These are phyloP conservation scores for Castanea crenata DNA, from an alignment of 306 rosid genomes.

Conservation along the genomic window DNA sequence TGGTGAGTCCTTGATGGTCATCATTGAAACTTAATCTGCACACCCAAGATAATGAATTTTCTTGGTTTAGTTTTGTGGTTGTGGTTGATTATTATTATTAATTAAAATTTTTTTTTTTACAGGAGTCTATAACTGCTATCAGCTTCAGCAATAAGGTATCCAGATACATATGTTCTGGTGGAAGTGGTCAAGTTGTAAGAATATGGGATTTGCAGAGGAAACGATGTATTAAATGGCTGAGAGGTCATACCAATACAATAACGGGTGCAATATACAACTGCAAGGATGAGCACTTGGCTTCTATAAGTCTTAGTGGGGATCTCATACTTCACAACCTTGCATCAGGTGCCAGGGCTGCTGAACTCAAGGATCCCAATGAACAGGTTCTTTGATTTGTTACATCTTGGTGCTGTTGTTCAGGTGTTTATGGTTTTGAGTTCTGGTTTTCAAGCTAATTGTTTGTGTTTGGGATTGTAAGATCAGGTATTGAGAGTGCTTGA, in stretches of 20 bases:
- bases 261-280: constrained; percentile 92
- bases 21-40: constrained; percentile 13
- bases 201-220: constrained; percentile 98
- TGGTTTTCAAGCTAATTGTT: constrained; percentile 44
- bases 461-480: constrained; percentile 72
- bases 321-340: constrained; percentile 95
- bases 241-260: constrained; percentile 81
- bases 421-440: constrained; percentile 22
- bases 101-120: constrained; percentile 1
- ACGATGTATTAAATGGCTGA: constrained; percentile 92
- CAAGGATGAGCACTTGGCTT: constrained; percentile 97
- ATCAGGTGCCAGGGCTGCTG: constrained; percentile 91
- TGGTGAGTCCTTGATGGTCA: constrained; percentile 18
- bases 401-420: constrained; percentile 13
- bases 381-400: constrained; percentile 66
- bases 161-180: constrained; percentile 91
- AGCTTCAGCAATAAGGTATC: constrained; percentile 97
- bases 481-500: constrained; percentile 99
- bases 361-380: constrained; percentile 89
- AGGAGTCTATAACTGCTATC: constrained; percentile 85
- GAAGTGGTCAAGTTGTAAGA: constrained; percentile 92
- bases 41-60: constrained; percentile 3
- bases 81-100: background rate
- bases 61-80: constrained; percentile 14
- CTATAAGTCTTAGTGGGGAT: constrained; percentile 92